Evolutionary conservation across 2,329 filamentous ascomycete genomes (phyloP).

Genomic region (Cytospora piceae): DNA sequence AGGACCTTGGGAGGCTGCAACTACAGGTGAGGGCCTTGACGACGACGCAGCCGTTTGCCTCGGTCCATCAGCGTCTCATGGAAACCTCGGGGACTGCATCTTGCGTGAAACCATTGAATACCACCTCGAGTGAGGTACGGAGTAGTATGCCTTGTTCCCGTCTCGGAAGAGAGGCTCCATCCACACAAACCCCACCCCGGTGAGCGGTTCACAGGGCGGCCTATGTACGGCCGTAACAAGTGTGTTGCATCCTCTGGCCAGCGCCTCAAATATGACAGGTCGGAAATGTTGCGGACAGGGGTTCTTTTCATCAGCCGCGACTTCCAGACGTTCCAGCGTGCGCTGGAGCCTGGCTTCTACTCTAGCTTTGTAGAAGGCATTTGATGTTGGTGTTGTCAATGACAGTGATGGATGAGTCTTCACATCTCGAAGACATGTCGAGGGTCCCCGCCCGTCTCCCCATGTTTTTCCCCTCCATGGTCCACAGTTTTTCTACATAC

Average conservation of each 20-base stretch:
- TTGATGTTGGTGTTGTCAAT: not conserved
- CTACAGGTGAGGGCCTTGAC: not conserved
- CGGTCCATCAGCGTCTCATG: not conserved
- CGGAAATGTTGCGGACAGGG: not conserved
- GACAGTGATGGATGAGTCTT: not conserved
- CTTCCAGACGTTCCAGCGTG: not conserved
- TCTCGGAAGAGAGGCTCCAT: not conserved
- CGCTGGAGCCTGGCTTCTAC: not conserved
- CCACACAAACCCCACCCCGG: not conserved
- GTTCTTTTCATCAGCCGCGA: not conserved
- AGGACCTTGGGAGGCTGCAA: too few species aligned
- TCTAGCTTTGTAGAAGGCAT: not conserved
- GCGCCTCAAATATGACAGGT: slow-evolving; percentile 3
- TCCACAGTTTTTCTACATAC: not conserved
- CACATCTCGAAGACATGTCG: not conserved
- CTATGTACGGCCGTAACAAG: not conserved
- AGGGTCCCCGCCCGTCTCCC: not conserved
- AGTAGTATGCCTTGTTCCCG: too few species aligned
- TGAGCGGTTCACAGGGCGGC: slow-evolving; percentile 1
- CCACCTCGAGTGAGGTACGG: too few species aligned
- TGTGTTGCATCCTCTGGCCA: not conserved
- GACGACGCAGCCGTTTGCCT: not conserved
- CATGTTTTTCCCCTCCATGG: not conserved
- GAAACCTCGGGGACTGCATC: not conserved
- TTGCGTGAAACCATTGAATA: too few species aligned